Conservation (phyloP, 768 basidiomycete species). For the Tylopilus cervinicoccineus region DNA sequence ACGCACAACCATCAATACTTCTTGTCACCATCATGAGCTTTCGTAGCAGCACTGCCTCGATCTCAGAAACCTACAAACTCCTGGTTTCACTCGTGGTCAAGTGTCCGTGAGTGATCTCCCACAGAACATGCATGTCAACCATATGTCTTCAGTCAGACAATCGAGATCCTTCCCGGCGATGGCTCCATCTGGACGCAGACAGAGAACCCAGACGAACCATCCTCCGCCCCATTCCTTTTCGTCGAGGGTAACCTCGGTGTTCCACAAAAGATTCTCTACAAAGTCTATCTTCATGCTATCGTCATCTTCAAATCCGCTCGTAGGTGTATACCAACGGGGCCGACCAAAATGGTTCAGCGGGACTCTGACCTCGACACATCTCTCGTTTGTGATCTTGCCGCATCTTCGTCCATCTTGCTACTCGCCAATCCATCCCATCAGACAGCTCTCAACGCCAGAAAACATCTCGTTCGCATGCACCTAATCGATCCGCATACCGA, state of each 20-base stretch:
- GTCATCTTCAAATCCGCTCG: constrained; percentile 31
- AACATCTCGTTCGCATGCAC: constrained; percentile 42
- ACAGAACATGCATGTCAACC: background rate
- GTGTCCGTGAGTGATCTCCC: constrained; percentile 23
- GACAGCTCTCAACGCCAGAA: constrained; percentile 61
- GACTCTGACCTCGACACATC: constrained; percentile 3
- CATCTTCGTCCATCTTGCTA: constrained; percentile 47
- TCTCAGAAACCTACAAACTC: constrained; percentile 13
- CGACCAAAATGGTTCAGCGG: background rate
- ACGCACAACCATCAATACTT: background rate
- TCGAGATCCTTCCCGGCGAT: constrained; percentile 64
- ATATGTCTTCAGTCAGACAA: constrained; percentile 30
- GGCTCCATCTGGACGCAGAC: constrained; percentile 40
- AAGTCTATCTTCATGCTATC: constrained; percentile 46
- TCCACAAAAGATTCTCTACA: constrained; percentile 53
- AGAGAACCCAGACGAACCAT: constrained; percentile 1
- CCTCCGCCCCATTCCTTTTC: constrained; percentile 49
- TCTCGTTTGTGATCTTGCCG: constrained; percentile 18
- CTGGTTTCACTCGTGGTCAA: constrained; percentile 23
- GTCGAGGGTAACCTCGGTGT: constrained; percentile 60
- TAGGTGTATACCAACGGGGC: background rate
- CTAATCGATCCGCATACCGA: constrained; percentile 42
- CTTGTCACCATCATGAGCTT: background rate
- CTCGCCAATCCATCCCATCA: constrained; percentile 67
- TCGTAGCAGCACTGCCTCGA: background rate